Conservation (phyloP, 1,284 basidiomycete genomes). For the Clitocybe nebularis region DNA sequence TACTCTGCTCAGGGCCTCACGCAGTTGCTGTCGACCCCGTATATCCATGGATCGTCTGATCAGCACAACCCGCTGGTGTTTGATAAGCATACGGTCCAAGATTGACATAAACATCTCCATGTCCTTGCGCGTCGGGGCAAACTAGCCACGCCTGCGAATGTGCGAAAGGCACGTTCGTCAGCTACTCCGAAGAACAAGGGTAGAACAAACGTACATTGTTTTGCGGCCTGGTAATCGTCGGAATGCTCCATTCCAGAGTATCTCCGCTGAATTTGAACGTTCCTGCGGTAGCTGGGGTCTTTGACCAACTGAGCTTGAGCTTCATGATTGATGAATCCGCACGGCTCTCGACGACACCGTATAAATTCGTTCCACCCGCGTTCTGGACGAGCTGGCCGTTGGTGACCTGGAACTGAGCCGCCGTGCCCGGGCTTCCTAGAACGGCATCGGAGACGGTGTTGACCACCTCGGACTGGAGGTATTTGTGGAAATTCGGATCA, state of each 20-base stretch:
- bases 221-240: conserved; percentile 44
- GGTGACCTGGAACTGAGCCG: conserved; percentile 54
- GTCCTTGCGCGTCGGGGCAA: conserved; percentile 47
- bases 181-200: background rate
- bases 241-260: conserved; percentile 50
- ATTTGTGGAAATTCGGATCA: conserved; percentile 64
- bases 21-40: conserved; percentile 40
- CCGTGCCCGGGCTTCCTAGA: conserved; percentile 43
- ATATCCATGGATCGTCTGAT: conserved; percentile 62
- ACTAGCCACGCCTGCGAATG: conserved; percentile 54
- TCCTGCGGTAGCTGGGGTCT: conserved; percentile 42
- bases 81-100: conserved; percentile 53
- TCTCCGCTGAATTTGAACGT: conserved; percentile 53
- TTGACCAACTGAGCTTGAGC: conserved; percentile 47
- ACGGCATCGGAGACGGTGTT: conserved; percentile 46
- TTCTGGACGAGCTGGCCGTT: conserved; percentile 52
- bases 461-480: conserved; percentile 48
- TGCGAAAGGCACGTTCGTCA: conserved; percentile 6
- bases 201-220: conserved; percentile 35
- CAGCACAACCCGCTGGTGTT: conserved; percentile 57
- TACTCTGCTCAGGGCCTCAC: too few species aligned
- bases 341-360: conserved; percentile 46
- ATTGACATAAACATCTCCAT: conserved; percentile 49
- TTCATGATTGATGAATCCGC: conserved; percentile 45
- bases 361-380: conserved; percentile 36